A percentile compares a stretch with the other conserved stretches of the same genome.
phyloP scores from a whole-genome alignment of 441 rosid species.

The Arabidopsis lyrata region DNA sequence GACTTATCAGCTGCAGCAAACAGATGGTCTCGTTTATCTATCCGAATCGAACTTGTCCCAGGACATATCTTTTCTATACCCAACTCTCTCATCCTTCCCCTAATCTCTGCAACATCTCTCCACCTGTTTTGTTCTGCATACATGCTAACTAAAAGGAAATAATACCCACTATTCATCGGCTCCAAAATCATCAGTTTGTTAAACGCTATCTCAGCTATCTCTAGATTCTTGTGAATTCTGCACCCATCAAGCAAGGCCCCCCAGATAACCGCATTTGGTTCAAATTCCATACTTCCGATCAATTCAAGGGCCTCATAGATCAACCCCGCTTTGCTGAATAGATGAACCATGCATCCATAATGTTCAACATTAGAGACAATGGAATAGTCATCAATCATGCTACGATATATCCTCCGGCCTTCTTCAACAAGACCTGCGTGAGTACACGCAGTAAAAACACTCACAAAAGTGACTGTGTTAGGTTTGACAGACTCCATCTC shows the following conservation, averaged over 20 bases:
- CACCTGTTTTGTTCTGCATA: conserved; percentile 59
- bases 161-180: conserved; percentile 58
- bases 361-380: conserved; percentile 54
- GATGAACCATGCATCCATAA: conserved; percentile 64
- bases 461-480: conserved; percentile 61
- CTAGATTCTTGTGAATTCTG: conserved; percentile 56
- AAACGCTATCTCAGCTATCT: conserved; percentile 57
- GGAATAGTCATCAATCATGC: conserved; percentile 52
- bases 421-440: conserved; percentile 70
- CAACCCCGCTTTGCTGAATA: conserved; percentile 64
- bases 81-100: conserved; percentile 55
- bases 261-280: conserved; percentile 65
- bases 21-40: conserved; percentile 48
- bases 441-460: conserved; percentile 64
- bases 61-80: conserved; percentile 59
- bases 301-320: conserved; percentile 56
- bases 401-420: conserved; percentile 52
- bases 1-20: conserved; percentile 61
- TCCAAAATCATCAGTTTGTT: conserved; percentile 56
- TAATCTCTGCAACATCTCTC: conserved; percentile 56
- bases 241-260: conserved; percentile 65
- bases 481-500: conserved; percentile 49
- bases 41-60: conserved; percentile 60
- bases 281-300: conserved; percentile 50
- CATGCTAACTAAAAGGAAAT: conserved; percentile 54